These are phyloP conservation scores for Colletotrichum orbiculare DNA, from an alignment of 2,329 filamentous ascomycete genomes.

Conservation along the genomic window DNA sequence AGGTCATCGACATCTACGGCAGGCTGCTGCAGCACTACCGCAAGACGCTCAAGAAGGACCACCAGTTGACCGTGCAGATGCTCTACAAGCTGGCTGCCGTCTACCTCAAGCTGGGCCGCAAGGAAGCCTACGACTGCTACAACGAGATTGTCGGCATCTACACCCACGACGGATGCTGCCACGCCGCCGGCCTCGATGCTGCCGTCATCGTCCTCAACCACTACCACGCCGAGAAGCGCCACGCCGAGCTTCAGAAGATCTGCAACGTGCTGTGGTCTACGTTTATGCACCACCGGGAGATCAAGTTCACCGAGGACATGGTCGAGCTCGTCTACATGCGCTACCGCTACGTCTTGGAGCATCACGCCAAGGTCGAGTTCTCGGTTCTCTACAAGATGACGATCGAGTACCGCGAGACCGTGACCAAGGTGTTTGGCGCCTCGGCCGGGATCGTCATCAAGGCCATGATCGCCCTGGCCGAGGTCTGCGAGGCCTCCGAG, in stretches of 20 bases:
- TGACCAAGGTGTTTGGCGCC: constrained; percentile 50
- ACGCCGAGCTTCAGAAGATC: constrained; percentile 57
- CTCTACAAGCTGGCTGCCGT: constrained; percentile 42
- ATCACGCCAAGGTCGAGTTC: constrained; percentile 54
- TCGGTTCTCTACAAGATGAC: constrained; percentile 54
- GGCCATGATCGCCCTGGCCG: constrained; percentile 52
- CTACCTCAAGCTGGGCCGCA: constrained; percentile 39
- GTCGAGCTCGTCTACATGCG: constrained; percentile 55
- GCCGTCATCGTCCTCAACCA: constrained; percentile 55
- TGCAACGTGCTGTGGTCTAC: constrained; percentile 58
- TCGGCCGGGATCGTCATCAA: constrained; percentile 41
- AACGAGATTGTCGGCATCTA: constrained; percentile 49
- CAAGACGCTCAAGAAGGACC: constrained; percentile 30
- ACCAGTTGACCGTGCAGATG: constrained; percentile 48
- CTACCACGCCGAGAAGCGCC: constrained; percentile 56
- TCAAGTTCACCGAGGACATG: constrained; percentile 53
- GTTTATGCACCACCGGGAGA: constrained; percentile 45
- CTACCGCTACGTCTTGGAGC: constrained; percentile 59
- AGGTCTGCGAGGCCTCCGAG: constrained; percentile 57
- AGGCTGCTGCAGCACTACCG: constrained; percentile 48
- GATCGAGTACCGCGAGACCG: constrained; percentile 59
- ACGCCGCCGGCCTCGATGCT: constrained; percentile 57
- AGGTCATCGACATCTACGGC: constrained; percentile 49
- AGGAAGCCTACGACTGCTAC: constrained; percentile 50
- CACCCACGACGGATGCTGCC: constrained; percentile 48